phyloP scores from a whole-genome alignment of 2,329 filamentous ascomycete species.

The Chaetomium strumarium region DNA sequence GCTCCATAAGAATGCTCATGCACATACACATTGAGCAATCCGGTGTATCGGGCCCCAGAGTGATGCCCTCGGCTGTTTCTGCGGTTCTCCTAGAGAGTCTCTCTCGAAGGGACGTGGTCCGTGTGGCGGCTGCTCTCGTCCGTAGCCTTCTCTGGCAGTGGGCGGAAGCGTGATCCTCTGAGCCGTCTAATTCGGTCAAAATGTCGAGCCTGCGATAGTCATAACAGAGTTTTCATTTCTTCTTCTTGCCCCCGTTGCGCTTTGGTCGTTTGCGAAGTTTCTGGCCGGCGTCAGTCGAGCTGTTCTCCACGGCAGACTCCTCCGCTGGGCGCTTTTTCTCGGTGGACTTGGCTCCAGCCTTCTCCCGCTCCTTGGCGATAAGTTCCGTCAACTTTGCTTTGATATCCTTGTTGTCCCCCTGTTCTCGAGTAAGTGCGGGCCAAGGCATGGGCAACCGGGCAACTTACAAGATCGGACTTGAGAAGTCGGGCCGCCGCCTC shows the following conservation, averaged over 20 bases:
- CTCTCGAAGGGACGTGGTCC: too few species aligned
- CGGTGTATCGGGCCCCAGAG: too few species aligned
- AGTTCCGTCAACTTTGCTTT: slow-evolving; percentile 49
- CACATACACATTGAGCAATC: too few species aligned
- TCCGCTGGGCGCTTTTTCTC: slow-evolving; percentile 39
- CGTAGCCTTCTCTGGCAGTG: neutral
- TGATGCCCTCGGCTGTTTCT: too few species aligned
- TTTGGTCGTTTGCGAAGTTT: slow-evolving; percentile 19
- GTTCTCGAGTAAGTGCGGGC: slow-evolving; percentile 5
- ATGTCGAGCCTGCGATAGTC: neutral
- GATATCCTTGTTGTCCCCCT: slow-evolving; percentile 48
- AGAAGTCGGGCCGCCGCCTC: slow-evolving; percentile 76
- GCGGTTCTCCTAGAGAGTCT: too few species aligned
- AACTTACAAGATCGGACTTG: slow-evolving; percentile 66
- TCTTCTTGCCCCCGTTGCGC: slow-evolving; percentile 20
- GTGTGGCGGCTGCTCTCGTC: neutral
- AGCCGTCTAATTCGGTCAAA: neutral
- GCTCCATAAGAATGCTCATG: too few species aligned
- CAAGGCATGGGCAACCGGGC: neutral
- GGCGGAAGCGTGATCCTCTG: neutral
- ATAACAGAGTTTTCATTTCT: slow-evolving; percentile 12
- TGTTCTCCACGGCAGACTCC: slow-evolving; percentile 19
- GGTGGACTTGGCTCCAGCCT: slow-evolving; percentile 19
- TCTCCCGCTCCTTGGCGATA: slow-evolving; percentile 42
- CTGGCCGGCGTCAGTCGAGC: slow-evolving; percentile 6